Evolutionary conservation across 2,329 filamentous ascomycete species (phyloP).

Genomic region (Penicillium psychrosexuale): DNA sequence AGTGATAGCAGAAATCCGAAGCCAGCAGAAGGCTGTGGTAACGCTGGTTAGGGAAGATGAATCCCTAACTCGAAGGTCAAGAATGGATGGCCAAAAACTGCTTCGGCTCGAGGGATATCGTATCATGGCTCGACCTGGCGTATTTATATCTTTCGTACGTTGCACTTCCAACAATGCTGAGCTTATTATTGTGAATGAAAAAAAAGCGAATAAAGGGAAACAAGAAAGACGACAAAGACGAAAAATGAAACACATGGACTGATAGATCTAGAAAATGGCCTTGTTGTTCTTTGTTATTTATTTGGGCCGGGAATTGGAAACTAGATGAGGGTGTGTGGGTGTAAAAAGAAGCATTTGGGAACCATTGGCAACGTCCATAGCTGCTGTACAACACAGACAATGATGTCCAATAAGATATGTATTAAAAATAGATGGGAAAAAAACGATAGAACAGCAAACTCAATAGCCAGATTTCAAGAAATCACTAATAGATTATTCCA

Average conservation of each 20-base stretch:
- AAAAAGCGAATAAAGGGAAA: not conserved
- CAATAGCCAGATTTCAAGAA: slow-evolving; percentile 5
- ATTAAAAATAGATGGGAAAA: not conserved
- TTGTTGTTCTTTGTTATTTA: not conserved
- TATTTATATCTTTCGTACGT: not conserved
- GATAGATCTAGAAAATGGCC: not conserved
- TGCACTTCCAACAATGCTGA: too few relatives aligned
- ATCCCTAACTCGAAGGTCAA: not conserved
- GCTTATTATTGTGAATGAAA: too few relatives aligned
- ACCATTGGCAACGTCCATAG: not conserved
- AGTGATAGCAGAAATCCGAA: not conserved
- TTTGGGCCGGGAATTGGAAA: not conserved
- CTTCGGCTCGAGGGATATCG: not conserved
- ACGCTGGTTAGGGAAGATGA: not conserved
- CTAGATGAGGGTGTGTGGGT: not conserved
- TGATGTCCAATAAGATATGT: not conserved
- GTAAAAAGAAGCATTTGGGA: too few relatives aligned
- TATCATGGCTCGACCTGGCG: not conserved
- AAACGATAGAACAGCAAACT: slow-evolving; percentile 2
- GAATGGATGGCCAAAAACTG: not conserved
- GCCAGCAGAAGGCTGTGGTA: too few relatives aligned
- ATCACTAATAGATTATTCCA: slow-evolving; percentile 13
- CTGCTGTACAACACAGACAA: too few relatives aligned
- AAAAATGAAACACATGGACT: not conserved
- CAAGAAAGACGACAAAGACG: not conserved